Base-by-base conservation (phyloP, 495 filamentous ascomycete species). In the Penicillium paxilli region DNA sequence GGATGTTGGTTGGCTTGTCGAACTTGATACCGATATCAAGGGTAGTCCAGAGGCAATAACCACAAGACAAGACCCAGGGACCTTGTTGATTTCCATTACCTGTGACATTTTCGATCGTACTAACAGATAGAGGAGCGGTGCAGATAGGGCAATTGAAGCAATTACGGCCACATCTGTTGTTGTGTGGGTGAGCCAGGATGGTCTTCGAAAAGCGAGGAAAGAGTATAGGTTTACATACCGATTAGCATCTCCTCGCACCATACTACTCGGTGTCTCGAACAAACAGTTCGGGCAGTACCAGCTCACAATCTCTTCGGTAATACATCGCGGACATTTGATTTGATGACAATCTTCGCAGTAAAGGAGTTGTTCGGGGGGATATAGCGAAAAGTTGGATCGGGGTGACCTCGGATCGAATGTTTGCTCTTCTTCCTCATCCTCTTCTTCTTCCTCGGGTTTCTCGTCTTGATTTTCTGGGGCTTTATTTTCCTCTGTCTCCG, bases 341-440 rank as follows among this genome's bases (percentile, higher is more conserved):
- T 96, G 86, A 58, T 94, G 90, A 67, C 94, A 98, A 67, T 97
- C 95, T 64, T 96, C 91, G 72, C 94, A 98, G 71, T 92, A 98
- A 10, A 96, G 80, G 7, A 98, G 83, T 62, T 94, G 89, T 62
- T 98, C 92, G n/a, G 96, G 83, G 0, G 93, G 92, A 68, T 91
- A 96, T 28, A 98, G 78, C 35, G 89, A 89, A 75, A 88, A 96
- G 66, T 89, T 93, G 28, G 93, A 86, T 5, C 95, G 84, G 2
- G 89, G 83, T 25, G 86, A 85, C 35, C 87, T 82, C 0, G 95
- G 92, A 62, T 98, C 87, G 65, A 98, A 97, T 11, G 89, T 87
- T 55, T 78, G 76, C 26, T 91, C 90, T 50, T 93, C 88, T 26
- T 90, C 84, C 8, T 87, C 82, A 9, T 83, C 81, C n/a, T 79